These are phyloP conservation scores for Coprinopsis sp. DNA, from an alignment of 768 basidiomycete species.

Conservation along the genomic window DNA sequence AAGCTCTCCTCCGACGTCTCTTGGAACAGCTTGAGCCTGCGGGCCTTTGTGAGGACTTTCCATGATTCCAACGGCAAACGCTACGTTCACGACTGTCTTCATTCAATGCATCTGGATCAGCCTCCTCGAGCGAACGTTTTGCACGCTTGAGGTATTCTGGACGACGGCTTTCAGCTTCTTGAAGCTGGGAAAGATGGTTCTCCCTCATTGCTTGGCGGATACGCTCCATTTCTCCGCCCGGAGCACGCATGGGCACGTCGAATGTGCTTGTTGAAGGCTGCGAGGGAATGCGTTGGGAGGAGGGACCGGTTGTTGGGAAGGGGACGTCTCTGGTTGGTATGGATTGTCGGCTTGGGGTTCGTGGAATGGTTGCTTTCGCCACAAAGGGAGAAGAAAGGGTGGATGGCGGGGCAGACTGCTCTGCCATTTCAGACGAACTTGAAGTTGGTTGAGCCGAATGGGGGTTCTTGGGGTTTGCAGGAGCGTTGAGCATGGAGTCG, in stretches of 20 bases:
- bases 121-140: conserved; percentile 43
- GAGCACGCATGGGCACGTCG: conserved; percentile 14
- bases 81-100: conserved; percentile 27
- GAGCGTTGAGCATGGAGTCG: conserved; percentile 19
- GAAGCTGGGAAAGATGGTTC: conserved; percentile 42
- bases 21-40: conserved; percentile 71
- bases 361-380: conserved; percentile 30
- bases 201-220: conserved; percentile 52
- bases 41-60: conserved; percentile 70
- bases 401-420: conserved; percentile 22
- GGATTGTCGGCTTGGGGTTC: conserved; percentile 9
- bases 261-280: conserved; percentile 18
- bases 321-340: conserved; percentile 24
- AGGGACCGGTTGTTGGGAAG: conserved; percentile 11
- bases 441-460: conserved; percentile 24
- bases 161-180: conserved; percentile 56
- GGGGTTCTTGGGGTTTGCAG: conserved; percentile 10
- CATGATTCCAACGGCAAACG: conserved; percentile 51
- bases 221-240: conserved; percentile 56
- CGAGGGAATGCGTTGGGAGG: conserved; percentile 18
- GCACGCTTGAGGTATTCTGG: conserved; percentile 69
- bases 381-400: conserved; percentile 45
- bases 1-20: conserved; percentile 83
- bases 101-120: conserved; percentile 31
- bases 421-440: conserved; percentile 22